These are phyloP conservation scores for Cryphonectria carpinicola DNA, from an alignment of 2,329 filamentous ascomycete species.

Conservation along the genomic window DNA sequence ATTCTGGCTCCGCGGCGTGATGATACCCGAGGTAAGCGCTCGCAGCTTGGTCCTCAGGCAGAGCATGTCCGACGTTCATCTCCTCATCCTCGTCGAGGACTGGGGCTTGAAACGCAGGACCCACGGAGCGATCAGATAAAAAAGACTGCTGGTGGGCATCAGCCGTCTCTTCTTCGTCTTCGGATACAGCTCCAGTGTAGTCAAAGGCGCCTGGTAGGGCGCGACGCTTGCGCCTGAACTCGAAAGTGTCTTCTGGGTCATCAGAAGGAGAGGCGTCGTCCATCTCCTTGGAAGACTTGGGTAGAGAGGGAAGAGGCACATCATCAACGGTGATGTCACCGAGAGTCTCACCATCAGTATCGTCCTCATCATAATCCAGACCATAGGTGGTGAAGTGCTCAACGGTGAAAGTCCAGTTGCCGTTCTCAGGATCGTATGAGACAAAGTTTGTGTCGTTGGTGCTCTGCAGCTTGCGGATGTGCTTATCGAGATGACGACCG, in stretches of 20 bases:
- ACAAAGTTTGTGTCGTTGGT: conserved; percentile 83
- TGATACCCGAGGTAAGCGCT: conserved; percentile 75
- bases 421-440: conserved; percentile 76
- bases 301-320: conserved; percentile 33
- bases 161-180: conserved; percentile 57
- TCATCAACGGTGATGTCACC: conserved; percentile 38
- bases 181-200: conserved; percentile 56
- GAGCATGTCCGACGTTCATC: conserved; percentile 77
- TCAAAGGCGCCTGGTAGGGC: conserved; percentile 82
- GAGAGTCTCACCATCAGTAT: conserved; percentile 62
- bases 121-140: conserved; percentile 91
- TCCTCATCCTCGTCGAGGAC: conserved; percentile 65
- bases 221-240: conserved; percentile 53
- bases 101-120: conserved; percentile 68
- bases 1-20: conserved; percentile 74
- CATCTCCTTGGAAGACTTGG: conserved; percentile 18
- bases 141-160: conserved; percentile 69
- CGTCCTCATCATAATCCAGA: conserved; percentile 78
- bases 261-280: conserved; percentile 41
- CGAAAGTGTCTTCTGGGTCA: conserved; percentile 61
- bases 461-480: conserved; percentile 78
- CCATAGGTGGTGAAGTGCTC: conserved; percentile 97
- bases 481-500: conserved; percentile 74
- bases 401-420: conserved; percentile 91
- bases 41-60: conserved; percentile 71